Percentiles rank a stretch among this genome's conserved stretches.
phyloP scores from a whole-genome alignment of 1,139 yeast species.

The Blastobotrys malaysiensis region DNA sequence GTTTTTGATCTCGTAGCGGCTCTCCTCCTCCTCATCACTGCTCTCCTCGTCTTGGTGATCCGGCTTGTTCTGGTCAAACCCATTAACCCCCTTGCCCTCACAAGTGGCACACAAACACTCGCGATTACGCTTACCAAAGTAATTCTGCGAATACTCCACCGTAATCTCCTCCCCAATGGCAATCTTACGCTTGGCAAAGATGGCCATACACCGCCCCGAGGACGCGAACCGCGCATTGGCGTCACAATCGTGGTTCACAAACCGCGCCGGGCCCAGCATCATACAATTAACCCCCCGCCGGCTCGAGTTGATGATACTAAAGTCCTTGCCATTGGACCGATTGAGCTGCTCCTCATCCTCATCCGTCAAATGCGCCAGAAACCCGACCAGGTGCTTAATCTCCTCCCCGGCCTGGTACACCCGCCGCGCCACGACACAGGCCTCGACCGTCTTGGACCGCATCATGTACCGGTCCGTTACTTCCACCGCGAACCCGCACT shows the following conservation, averaged over 20 bases:
- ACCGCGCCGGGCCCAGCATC: conserved; percentile 46
- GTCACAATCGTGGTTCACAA: conserved; percentile 44
- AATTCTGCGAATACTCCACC: conserved; percentile 39
- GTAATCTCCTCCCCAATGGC: conserved; percentile 44
- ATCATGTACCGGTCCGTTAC: conserved; percentile 40
- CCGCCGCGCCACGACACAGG: conserved; percentile 39
- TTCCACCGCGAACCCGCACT: conserved; percentile 40
- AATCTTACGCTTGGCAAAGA: conserved; percentile 35
- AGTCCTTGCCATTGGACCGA: conserved; percentile 30
- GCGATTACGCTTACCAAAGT: conserved; percentile 39
- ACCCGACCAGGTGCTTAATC: conserved; percentile 36
- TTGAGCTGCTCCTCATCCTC: conserved; percentile 32
- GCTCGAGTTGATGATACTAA: conserved; percentile 39
- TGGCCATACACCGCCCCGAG: conserved; percentile 29
- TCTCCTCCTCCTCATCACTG: not conserved
- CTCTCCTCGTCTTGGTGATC: not conserved
- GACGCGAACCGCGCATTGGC: conserved; percentile 39
- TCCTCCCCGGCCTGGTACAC: conserved; percentile 33
- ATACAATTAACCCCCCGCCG: conserved; percentile 35
- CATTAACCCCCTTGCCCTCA: conserved; percentile 30
- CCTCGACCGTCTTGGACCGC: conserved; percentile 32
- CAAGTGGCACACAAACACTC: conserved; percentile 45
- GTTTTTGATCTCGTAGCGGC: not conserved
- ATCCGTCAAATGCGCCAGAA: conserved; percentile 35
- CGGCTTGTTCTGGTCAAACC: conserved; percentile 13